Conservation (phyloP, 192 early-diverging fungal species). For the Haplosporangium gracile region DNA sequence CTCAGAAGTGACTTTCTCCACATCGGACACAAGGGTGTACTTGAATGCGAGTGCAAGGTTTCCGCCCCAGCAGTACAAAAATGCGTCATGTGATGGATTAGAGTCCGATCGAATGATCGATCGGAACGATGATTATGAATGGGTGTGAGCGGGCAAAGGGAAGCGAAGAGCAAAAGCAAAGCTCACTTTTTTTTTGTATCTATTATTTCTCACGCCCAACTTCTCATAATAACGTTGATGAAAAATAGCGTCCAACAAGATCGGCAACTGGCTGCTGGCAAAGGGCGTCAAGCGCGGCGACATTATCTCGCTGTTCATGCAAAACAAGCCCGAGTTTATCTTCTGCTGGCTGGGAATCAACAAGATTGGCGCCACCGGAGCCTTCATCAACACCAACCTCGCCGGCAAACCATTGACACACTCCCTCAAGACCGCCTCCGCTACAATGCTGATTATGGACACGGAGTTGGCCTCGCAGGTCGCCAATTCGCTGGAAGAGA, state of each 20-base stretch:
- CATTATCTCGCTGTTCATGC: constrained; percentile 68
- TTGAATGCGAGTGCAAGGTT: background rate
- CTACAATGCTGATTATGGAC: constrained; percentile 49
- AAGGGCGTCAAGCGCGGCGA: constrained; percentile 51
- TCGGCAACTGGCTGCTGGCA: constrained; percentile 44
- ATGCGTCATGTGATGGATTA: background rate
- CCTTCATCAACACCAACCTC: constrained; percentile 77
- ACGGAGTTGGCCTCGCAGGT: constrained; percentile 39
- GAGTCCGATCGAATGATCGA: background rate
- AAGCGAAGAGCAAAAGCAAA: background rate
- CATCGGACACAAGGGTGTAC: background rate
- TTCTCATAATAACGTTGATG: background rate
- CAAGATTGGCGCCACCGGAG: constrained; percentile 70
- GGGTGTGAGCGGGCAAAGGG: background rate
- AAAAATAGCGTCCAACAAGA: constrained; percentile 31
- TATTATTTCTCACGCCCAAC: background rate
- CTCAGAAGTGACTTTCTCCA: background rate
- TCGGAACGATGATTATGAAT: background rate
- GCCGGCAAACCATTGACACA: constrained; percentile 59
- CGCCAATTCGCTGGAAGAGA: constrained; percentile 21
- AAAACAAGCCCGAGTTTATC: constrained; percentile 72
- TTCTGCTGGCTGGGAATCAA: constrained; percentile 64
- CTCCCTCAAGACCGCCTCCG: constrained; percentile 52
- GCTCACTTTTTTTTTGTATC: background rate
- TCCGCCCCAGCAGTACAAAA: background rate